Conservation (phyloP, 257 asterid genomes). For the Solanum boliviense region DNA sequence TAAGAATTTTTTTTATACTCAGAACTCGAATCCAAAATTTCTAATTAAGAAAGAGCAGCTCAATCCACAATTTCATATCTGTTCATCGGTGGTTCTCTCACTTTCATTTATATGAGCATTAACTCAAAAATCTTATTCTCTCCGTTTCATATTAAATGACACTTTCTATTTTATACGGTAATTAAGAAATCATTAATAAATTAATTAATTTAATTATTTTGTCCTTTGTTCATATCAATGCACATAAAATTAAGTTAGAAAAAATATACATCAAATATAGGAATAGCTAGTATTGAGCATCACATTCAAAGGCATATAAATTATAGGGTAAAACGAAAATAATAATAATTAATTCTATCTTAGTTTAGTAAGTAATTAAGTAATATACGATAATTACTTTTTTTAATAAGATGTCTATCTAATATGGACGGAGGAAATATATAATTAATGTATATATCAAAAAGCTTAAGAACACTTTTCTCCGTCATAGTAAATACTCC, state of each 20-base stretch:
- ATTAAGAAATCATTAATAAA: too few species aligned
- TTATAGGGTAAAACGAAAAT: neutral
- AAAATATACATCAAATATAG: too few species aligned
- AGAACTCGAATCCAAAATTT: rapidly evolving
- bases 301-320: neutral
- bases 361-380: too few species aligned
- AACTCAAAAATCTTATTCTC: neutral
- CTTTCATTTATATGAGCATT: neutral
- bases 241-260: too few species aligned
- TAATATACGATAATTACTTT: too few species aligned
- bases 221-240: neutral
- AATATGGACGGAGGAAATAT: neutral
- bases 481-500: neutral
- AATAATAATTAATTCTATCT: too few species aligned
- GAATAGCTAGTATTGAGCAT: neutral
- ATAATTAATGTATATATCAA: neutral
- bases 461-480: neutral
- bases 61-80: rapidly evolving
- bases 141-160: too few species aligned
- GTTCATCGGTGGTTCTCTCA: rapidly evolving
- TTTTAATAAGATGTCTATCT: neutral
- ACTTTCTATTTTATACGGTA: too few species aligned
- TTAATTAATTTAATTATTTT: too few species aligned
- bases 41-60: neutral
- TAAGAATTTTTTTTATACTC: too few species aligned